Evolutionary conservation across 169 alveolate species (phyloP), one percentile per base, ranked within the genome.

Genomic region (Eimeria zaria): DNA sequence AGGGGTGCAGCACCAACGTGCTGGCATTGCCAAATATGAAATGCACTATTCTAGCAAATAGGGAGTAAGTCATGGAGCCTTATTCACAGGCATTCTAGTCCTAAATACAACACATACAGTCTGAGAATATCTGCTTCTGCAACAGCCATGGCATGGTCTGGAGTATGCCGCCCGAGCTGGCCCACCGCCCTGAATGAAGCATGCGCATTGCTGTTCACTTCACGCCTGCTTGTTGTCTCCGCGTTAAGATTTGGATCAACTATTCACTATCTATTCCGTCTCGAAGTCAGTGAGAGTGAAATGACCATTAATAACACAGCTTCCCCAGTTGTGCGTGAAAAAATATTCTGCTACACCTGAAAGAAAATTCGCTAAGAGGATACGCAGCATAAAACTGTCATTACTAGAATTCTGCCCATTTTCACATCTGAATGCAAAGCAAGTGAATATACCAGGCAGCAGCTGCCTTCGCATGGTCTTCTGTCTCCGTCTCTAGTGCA

Each of bases 81-180:
- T 7, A 24, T 73, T 39, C 83, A 16, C 33, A 30, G 6, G 36
- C 33, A 36, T 20, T 36, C 30, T 6, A 36, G 12, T 46, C 22
- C 62, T 8, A 83, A 55, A 55, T 0, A 22, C 20, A 39, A 62
- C 12, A 33, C 93, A 9, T 87, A 87, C 93, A 87, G 64, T 53
- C 99, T 95, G 51, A 98, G 98, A 55, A 98, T 99, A 95, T 98
- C 99, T 24, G 99, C 99, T 91, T 98, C 99, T 30, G 99, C 99
- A 62, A 99, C 98, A 48, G 99, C 99, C 89, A 98, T 98, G 4
- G 99, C 98, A 88, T 99, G 99, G 89, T 99, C 99, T 24, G 99
- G 99, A 33, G 98, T 95, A 95, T 99, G 99, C 33, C 99, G 97
- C 4, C 99, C 99, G 80, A 99, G 98, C 97, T 98, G 98, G 8